phyloP scores from a whole-genome alignment of 768 basidiomycete genomes.

The Tricholoma matsutake region DNA sequence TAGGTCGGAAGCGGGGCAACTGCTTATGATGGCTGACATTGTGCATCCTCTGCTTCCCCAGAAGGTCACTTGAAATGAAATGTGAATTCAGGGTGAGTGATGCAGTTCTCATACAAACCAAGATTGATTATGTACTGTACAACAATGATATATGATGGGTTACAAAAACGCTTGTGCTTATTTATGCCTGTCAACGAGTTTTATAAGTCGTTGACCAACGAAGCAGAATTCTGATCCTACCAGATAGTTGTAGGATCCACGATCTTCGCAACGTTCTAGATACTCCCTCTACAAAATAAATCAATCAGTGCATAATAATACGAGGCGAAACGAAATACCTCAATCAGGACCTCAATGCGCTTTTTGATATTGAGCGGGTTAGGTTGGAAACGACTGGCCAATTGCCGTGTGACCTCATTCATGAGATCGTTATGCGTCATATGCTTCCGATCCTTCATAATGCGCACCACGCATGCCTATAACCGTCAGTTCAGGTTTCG shows the following conservation, averaged over 20 bases:
- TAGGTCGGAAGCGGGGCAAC: constrained; percentile 17
- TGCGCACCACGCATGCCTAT: constrained; percentile 96
- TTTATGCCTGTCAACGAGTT: constrained; percentile 17
- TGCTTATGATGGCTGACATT: constrained; percentile 6
- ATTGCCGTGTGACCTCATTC: constrained; percentile 85
- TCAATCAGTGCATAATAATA: neutral
- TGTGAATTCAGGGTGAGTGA: neutral
- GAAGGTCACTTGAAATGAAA: neutral
- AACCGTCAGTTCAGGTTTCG: constrained; percentile 1
- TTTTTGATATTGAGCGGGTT: constrained; percentile 88
- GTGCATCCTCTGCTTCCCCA: neutral
- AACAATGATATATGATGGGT: constrained; percentile 2
- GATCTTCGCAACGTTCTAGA: constrained; percentile 83
- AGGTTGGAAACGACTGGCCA: constrained; percentile 82
- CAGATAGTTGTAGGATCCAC: constrained; percentile 85
- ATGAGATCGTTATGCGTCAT: constrained; percentile 88
- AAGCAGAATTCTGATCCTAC: constrained; percentile 24
- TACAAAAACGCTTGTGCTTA: constrained; percentile 12
- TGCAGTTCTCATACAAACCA: neutral
- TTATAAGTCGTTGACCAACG: neutral
- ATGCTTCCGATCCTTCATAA: constrained; percentile 95
- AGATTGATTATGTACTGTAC: neutral
- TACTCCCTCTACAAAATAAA: constrained; percentile 73
- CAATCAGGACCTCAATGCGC: constrained; percentile 89
- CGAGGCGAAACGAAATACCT: constrained; percentile 47